Evolutionary conservation across 371 early-diverging fungal genomes (phyloP).

Genomic region (Rozella allomycis): DNA sequence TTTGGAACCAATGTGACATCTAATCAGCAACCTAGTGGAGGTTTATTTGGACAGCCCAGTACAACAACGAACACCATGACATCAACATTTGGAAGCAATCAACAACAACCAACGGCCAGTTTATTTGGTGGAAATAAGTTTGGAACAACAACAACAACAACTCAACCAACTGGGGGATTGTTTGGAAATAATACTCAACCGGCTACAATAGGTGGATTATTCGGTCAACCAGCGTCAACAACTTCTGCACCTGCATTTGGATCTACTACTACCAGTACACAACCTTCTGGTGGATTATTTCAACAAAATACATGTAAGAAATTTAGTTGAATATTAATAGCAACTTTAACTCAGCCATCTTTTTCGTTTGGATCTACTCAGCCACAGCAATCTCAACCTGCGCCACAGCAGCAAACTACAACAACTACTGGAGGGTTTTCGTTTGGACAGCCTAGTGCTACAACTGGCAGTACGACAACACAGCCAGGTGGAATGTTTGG

Average conservation of each 20-base stretch:
- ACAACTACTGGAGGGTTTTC: slow-evolving; percentile 2
- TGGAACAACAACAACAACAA: slow-evolving; percentile 5
- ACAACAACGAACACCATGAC: slow-evolving; percentile 1
- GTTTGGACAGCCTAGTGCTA: slow-evolving; percentile 1
- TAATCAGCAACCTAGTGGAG: slow-evolving; percentile 13
- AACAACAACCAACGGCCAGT: too few species aligned
- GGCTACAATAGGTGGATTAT: slow-evolving; percentile 7
- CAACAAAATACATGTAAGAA: slow-evolving; percentile 10
- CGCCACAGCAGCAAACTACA: slow-evolving; percentile 5
- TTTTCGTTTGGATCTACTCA: slow-evolving; percentile 4
- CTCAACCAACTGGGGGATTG: too few species aligned
- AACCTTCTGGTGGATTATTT: slow-evolving; percentile 16
- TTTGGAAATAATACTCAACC: slow-evolving; percentile 13
- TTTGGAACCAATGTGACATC: slow-evolving; percentile 14
- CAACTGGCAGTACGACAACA: slow-evolving; percentile 1
- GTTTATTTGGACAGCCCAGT: slow-evolving; percentile 4
- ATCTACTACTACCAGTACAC: slow-evolving; percentile 10
- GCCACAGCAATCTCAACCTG: slow-evolving; percentile 4
- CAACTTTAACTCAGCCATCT: slow-evolving; percentile 6
- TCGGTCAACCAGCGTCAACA: slow-evolving; percentile 11
- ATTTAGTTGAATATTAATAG: slow-evolving; percentile 7
- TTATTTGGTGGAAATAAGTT: slow-evolving; percentile 2
- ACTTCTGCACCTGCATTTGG: slow-evolving; percentile 10
- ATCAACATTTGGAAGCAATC: too few species aligned
- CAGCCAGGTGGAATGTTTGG: slow-evolving; percentile 5